Percentiles rank a stretch among this genome's conserved stretches.
These are phyloP conservation scores for Syzygium malaccense DNA, from an alignment of 441 rosid genomes.

Conservation along the genomic window DNA sequence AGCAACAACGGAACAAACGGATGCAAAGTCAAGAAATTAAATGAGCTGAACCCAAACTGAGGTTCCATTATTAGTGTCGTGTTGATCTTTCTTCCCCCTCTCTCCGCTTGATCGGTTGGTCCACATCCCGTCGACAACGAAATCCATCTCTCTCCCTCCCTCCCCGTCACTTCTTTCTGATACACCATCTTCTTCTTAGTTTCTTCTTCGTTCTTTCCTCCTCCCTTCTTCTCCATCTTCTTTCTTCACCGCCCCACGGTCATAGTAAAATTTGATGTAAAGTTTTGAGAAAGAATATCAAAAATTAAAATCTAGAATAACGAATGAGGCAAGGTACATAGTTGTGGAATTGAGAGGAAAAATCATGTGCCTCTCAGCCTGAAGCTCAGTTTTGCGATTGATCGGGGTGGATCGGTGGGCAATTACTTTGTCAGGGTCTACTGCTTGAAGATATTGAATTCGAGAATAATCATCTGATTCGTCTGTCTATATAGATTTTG, in stretches of 20 bases:
- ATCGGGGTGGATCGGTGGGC: neutral
- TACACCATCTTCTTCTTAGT: neutral
- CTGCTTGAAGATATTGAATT: neutral
- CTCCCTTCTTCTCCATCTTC: neutral
- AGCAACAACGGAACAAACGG: neutral
- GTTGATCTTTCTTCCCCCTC: neutral
- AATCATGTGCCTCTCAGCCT: neutral
- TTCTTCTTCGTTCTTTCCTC: neutral
- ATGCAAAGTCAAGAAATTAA: too few relatives aligned
- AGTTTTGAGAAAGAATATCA: rapidly evolving
- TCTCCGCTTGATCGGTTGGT: rapidly evolving
- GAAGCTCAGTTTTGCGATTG: neutral
- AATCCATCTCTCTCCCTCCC: too few relatives aligned
- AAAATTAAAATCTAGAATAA: neutral
- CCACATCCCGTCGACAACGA: neutral
- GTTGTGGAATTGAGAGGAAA: neutral
- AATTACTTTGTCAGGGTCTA: neutral
- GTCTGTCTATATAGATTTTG: neutral
- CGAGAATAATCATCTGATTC: neutral
- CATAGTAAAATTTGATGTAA: too few relatives aligned
- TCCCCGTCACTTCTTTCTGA: neutral
- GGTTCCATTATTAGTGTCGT: too few relatives aligned
- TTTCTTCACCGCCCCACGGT: neutral
- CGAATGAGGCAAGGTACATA: neutral
- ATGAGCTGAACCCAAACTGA: too few relatives aligned